Base-by-base conservation (phyloP, 1,284 basidiomycete species). In the Volvariella surrecta region DNA sequence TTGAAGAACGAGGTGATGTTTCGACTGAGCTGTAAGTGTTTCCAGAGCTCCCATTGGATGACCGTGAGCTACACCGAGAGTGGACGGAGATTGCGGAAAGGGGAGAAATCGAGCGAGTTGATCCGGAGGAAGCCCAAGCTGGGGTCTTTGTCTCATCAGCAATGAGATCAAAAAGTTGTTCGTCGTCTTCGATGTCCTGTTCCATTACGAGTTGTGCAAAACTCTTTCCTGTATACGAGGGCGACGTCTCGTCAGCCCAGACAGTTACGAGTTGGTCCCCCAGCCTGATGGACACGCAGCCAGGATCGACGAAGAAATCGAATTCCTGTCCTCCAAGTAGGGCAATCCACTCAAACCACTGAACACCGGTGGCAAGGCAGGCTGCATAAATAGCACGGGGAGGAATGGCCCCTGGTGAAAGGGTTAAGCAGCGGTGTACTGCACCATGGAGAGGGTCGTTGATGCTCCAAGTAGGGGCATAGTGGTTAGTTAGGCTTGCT, bases 271-370 rank as follows among this genome's bases (percentile, higher is more conserved):
- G 66, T 52, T 66, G 57, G 41, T 60, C 63, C 9, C 54, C 48
- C 56, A 74, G 68, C 49, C 80, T 79, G 48, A 84, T 63, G 45
- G 78, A 79, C 50, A 89, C 74, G 57, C 73, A 76, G 45, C 82
- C 84, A 45, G 85, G 85, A 59, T 87, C 81, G 52, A 86, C 73
- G 60, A 82, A 79, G 47, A 89, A 73, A 59, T 88, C 84, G 53
- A 88, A 80, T 60, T 83, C 81, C 44, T 66, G 61, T 50, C 73
- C 71, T 6, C 84, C 82, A 43, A 88, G 73, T 43, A 71, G 65
- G 37, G 69, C 54, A 42, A 85, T 81, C 84, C 84, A 88, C 54
- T 82, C 74, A 47, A 76, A 76, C 85, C 85, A 88, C 51, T 83
- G 76, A 30, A 88, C 70, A 47, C 74, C 74, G 28, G 80, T 67